Base-by-base conservation (phyloP, 371 early-diverging fungal genomes). In the Mucor circinelloides region DNA sequence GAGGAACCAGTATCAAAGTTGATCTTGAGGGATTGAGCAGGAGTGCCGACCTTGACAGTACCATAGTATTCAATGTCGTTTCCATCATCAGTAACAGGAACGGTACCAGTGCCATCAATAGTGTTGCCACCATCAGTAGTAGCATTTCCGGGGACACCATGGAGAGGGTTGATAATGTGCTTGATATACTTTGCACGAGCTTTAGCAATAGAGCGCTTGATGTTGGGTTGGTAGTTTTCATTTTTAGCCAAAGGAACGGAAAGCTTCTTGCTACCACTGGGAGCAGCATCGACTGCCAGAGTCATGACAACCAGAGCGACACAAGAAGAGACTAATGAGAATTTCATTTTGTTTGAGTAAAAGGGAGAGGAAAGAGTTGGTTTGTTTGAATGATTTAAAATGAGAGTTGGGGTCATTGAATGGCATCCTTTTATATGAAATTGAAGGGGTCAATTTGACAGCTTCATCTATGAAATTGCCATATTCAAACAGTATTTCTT, bases 1-100 rank as follows among this genome's bases (percentile, higher is more conserved):
- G 87, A 78, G 1, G 92, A 92, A 1, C 92, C 91, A 8, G 93
- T 93, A 68, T 93, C 93, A 64, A 93, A 89, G 46, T 90, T 79
- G 15, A 93, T 81, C 62, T 84, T 80, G 71, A 93, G 77, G 15
- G 32, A 66, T 65, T 91, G 87, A 6, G 82, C 76, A 19, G 93
- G 93, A 13, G 91, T 88, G 12, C 93, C 93, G n/a, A 92, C 64
- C 6, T 72, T 42, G 52, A 90, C 73, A 7, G 58, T 71, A 50
- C 89, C 90, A 54, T 86, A 88, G 77, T 89, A 89, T 67, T 85
- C 65, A 15, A 64, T 46, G 66, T 76, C 76, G 7, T 55, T 65
- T 0, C 21, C 17, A 40, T 73, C 48, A 56, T 76, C 70, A 23
- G 68, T 70, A 6, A 73, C 55, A 12, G 76, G 70, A 12, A 76